These are phyloP conservation scores for Avena atlantica DNA, from an alignment of 176 grass and related monocot species.

Conservation along the genomic window DNA sequence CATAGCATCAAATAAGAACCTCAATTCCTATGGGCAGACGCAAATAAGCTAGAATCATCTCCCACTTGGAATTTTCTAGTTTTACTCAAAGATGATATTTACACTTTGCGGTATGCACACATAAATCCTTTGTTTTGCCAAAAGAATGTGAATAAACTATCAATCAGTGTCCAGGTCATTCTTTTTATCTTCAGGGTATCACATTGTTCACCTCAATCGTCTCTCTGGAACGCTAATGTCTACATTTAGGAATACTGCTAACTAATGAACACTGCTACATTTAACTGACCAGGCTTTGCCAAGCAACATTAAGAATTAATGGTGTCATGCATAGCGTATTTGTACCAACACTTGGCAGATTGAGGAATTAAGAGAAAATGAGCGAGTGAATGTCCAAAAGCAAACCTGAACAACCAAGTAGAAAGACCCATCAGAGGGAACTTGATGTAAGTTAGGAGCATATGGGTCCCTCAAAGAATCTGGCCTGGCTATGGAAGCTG, in stretches of 20 bases:
- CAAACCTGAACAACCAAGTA: slow-evolving; percentile 84
- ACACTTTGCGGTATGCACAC: neutral
- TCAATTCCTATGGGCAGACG: neutral
- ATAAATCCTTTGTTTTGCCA: neutral
- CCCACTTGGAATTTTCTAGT: neutral
- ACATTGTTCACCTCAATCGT: neutral
- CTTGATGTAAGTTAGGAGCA: slow-evolving; percentile 78
- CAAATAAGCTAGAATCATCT: neutral
- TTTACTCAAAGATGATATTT: slow-evolving; percentile 20
- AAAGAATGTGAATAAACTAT: neutral
- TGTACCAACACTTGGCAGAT: neutral
- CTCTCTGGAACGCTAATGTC: neutral
- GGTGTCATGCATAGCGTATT: neutral
- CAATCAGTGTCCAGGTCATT: neutral
- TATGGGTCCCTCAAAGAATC: slow-evolving; percentile 65
- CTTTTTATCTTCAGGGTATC: neutral
- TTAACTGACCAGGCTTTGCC: slow-evolving; percentile 29
- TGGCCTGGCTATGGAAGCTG: slow-evolving; percentile 60
- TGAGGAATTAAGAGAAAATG: neutral
- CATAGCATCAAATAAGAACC: neutral
- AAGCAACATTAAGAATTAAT: neutral
- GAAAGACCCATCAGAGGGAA: slow-evolving; percentile 63
- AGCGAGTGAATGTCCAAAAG: slow-evolving; percentile 5
- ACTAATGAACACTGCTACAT: neutral
- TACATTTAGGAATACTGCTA: neutral